Conservation (phyloP, 1,284 basidiomycete species). For the Grifola frondosa region DNA sequence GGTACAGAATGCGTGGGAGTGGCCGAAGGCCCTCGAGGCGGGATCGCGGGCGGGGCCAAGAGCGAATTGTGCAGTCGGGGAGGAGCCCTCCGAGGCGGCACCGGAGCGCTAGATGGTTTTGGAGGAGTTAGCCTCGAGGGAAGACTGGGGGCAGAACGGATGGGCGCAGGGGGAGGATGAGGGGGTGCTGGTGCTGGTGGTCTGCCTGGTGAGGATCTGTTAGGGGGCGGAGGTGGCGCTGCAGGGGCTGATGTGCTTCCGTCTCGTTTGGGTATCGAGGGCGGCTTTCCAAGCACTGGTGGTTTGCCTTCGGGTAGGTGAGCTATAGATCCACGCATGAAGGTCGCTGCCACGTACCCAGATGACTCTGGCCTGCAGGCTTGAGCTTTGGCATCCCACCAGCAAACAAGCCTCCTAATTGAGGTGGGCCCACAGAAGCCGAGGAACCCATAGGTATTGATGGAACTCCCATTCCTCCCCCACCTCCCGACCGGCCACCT, state of each 20-base stretch:
- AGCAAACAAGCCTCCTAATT: conserved; percentile 83
- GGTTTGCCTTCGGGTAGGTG: conserved; percentile 50
- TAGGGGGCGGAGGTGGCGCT: conserved; percentile 36
- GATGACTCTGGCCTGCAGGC: conserved; percentile 61
- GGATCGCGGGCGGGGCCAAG: conserved; percentile 25
- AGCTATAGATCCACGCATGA: conserved; percentile 2
- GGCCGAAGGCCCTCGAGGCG: conserved; percentile 28
- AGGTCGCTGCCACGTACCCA: conserved; percentile 42
- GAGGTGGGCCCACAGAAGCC: conserved; percentile 60
- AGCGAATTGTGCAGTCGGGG: conserved; percentile 30
- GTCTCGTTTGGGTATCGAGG: conserved; percentile 59
- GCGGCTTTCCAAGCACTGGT: conserved; percentile 63
- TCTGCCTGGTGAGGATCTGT: conserved; percentile 29
- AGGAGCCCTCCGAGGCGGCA: conserved; percentile 38
- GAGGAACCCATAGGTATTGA: conserved; percentile 39
- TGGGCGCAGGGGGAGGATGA: conserved; percentile 24
- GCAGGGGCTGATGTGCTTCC: conserved; percentile 20
- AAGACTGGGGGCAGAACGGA: conserved; percentile 24
- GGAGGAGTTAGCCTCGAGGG: conserved; percentile 28
- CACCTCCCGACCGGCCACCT: conserved; percentile 41
- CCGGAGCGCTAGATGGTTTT: conserved; percentile 33
- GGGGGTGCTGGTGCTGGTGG: conserved; percentile 29
- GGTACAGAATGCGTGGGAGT: conserved; percentile 19
- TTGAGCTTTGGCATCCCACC: conserved; percentile 90
- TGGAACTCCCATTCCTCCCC: conserved; percentile 39